phyloP scores from a whole-genome alignment of 805 yeast species.

The Yueomyces sp. region DNA sequence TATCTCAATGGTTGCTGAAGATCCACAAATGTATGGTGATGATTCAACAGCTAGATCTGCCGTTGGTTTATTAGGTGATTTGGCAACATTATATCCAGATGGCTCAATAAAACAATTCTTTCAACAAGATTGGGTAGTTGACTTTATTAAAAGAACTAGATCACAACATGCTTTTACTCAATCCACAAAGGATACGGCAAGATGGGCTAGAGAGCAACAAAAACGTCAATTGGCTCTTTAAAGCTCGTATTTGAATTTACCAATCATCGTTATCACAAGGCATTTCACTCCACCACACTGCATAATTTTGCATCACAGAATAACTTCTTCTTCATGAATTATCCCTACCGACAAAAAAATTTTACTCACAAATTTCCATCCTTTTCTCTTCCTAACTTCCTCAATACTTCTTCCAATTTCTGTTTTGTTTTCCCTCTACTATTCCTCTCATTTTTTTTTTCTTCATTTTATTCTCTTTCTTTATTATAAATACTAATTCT shows the following conservation, averaged over 20 bases:
- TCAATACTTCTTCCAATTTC: slow-evolving; percentile 4
- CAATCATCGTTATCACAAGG: too few species aligned
- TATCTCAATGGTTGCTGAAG: slow-evolving; percentile 44
- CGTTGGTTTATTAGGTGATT: slow-evolving; percentile 85
- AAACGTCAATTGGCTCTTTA: slow-evolving; percentile 18
- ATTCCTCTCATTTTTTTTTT: slow-evolving; percentile 2
- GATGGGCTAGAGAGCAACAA: slow-evolving; percentile 85
- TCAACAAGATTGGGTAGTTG: slow-evolving; percentile 66
- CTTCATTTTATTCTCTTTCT: slow-evolving; percentile 4
- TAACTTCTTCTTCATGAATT: too few species aligned
- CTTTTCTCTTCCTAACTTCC: neutral
- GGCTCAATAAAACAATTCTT: slow-evolving; percentile 61
- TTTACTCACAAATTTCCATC: neutral
- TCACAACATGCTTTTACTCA: slow-evolving; percentile 45
- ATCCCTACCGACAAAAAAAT: too few species aligned
- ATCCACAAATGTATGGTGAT: slow-evolving; percentile 42
- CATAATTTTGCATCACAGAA: too few species aligned
- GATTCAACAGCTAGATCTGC: slow-evolving; percentile 72
- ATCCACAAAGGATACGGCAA: slow-evolving; percentile 77
- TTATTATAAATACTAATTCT: slow-evolving; percentile 2
- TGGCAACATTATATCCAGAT: slow-evolving; percentile 72
- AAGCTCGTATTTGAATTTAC: neutral
- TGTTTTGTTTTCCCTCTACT: slow-evolving; percentile 7
- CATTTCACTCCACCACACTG: too few species aligned
- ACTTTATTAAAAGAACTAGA: slow-evolving; percentile 62